Evolutionary conservation across 148 eudicot genomes (phyloP).

Genomic region (Rhododendron griersonianum): DNA sequence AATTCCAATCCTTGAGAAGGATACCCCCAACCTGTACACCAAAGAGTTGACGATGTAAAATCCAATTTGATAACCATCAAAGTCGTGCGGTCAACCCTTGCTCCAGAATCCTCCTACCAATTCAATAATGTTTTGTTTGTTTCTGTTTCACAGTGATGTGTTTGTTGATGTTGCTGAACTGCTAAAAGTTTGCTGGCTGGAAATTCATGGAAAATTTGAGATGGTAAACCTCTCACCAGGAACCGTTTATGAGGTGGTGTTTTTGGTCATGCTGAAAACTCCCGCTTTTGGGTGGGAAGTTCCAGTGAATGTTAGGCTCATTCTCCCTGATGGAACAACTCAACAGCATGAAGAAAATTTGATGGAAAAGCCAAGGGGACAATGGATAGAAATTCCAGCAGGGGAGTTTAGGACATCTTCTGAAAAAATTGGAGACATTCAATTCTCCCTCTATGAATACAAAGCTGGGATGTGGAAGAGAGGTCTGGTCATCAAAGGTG

Average conservation of each 20-base stretch:
- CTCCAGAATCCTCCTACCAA: neutral
- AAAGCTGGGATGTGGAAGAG: conserved; percentile 69
- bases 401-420: conserved; percentile 41
- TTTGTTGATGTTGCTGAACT: conserved; percentile 44
- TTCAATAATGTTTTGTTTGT: neutral
- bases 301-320: conserved; percentile 60
- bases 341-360: conserved; percentile 48
- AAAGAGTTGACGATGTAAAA: neutral
- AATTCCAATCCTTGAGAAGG: neutral
- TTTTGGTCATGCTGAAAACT: conserved; percentile 48
- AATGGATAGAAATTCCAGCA: conserved; percentile 57
- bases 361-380: conserved; percentile 44
- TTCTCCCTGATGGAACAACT: conserved; percentile 50
- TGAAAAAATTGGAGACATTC: conserved; percentile 38
- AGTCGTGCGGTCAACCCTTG: neutral
- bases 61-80: neutral
- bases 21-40: neutral
- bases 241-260: conserved; percentile 41
- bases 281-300: conserved; percentile 57
- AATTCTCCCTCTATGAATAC: conserved; percentile 58
- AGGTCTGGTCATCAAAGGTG: conserved; percentile 60
- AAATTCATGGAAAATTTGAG: conserved; percentile 56
- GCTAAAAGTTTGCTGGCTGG: conserved; percentile 65
- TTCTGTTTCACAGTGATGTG: conserved; percentile 37
- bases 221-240: conserved; percentile 40